Conservation (phyloP, 352 stramenopile species). For the Phytophthora crassamura region DNA sequence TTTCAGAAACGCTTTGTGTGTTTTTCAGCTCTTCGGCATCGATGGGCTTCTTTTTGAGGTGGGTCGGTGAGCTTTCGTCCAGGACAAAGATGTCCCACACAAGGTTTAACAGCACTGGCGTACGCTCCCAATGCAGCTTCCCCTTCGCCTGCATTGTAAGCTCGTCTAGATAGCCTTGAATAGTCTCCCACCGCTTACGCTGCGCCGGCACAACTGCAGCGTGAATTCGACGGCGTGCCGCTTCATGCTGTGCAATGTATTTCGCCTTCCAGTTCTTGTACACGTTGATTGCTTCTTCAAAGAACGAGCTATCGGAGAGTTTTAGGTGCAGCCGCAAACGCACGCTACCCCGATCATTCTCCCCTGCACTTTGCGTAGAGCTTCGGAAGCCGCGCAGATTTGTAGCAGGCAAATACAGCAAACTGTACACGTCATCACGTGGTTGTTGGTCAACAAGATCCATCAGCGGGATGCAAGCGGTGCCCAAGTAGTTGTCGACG, state of each 20-base stretch:
- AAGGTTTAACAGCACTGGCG: slow-evolving; percentile 64
- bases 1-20: slow-evolving; percentile 42
- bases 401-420: slow-evolving; percentile 41
- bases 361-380: neutral
- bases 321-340: slow-evolving; percentile 55
- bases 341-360: slow-evolving; percentile 43
- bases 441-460: slow-evolving; percentile 72
- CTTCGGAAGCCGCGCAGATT: slow-evolving; percentile 8
- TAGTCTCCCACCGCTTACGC: slow-evolving; percentile 61
- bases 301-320: slow-evolving; percentile 64
- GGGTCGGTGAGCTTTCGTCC: slow-evolving; percentile 29
- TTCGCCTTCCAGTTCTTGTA: slow-evolving; percentile 72
- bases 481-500: slow-evolving; percentile 59
- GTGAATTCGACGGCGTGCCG: slow-evolving; percentile 61
- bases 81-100: slow-evolving; percentile 79
- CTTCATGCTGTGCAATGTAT: slow-evolving; percentile 67
- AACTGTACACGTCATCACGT: slow-evolving; percentile 65
- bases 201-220: slow-evolving; percentile 67
- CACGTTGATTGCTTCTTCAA: slow-evolving; percentile 69
- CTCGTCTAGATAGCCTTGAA: slow-evolving; percentile 66
- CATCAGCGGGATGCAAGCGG: slow-evolving; percentile 65
- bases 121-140: slow-evolving; percentile 75
- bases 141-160: slow-evolving; percentile 45
- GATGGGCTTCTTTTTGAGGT: slow-evolving; percentile 11
- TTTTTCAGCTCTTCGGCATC: slow-evolving; percentile 40